A percentile compares a stretch with the other conserved stretches of the same genome.
Conservation (phyloP, 306 rosid genomes). For the Rosa lucieae region DNA sequence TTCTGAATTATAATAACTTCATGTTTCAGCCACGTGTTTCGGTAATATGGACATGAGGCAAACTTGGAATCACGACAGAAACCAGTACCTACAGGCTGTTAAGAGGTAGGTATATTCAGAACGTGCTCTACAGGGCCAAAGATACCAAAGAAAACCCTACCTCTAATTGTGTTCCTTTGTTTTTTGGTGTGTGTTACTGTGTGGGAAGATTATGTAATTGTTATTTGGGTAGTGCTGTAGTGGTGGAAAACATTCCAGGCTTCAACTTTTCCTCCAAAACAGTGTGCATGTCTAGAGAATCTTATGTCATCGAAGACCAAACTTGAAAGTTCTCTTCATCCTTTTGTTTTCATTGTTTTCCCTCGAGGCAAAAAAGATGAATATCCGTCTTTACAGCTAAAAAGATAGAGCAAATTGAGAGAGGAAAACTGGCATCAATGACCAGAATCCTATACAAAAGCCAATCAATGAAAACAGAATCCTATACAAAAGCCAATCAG, state of each 20-base stretch:
- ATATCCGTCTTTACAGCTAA: slow-evolving; percentile 33
- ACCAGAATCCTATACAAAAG: slow-evolving; percentile 13
- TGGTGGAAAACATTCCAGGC: slow-evolving; percentile 25
- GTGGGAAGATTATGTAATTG: neutral
- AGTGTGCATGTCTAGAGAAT: slow-evolving; percentile 19
- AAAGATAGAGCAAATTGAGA: slow-evolving; percentile 11
- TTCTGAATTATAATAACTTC: neutral
- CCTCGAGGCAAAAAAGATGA: neutral
- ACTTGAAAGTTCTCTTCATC: slow-evolving; percentile 1
- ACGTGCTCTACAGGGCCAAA: slow-evolving; percentile 7
- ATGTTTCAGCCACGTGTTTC: neutral
- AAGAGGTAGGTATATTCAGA: slow-evolving; percentile 15
- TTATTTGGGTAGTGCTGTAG: neutral
- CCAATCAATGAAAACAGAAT: neutral
- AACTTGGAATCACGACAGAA: neutral
- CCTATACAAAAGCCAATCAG: neutral
- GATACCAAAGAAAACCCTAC: slow-evolving; percentile 10
- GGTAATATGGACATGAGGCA: neutral
- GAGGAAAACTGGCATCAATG: slow-evolving; percentile 5
- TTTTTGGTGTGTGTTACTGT: neutral
- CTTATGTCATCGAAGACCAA: slow-evolving; percentile 21
- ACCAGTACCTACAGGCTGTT: neutral
- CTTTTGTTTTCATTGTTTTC: neutral
- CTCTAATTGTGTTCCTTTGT: neutral
- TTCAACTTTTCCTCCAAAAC: slow-evolving; percentile 9